Conservation (phyloP, 768 basidiomycete genomes). For the Filobasidium floriforme region DNA sequence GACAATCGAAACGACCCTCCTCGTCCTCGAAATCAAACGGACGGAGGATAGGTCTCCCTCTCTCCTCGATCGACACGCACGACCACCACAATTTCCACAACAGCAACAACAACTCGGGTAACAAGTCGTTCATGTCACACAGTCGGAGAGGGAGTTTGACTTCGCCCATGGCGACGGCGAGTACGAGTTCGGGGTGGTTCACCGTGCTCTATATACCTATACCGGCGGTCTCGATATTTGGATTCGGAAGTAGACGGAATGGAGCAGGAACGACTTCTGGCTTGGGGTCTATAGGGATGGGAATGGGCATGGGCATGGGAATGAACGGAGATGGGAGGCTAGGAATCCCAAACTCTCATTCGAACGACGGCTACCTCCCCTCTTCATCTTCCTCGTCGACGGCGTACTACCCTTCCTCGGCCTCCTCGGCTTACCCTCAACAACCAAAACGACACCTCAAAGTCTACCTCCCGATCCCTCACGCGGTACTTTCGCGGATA, state of each 20-base stretch:
- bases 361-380: not conserved
- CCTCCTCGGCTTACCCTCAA: conserved; percentile 12
- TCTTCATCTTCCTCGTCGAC: not conserved
- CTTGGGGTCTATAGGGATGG: too few species aligned
- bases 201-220: conserved; percentile 38
- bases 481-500: conserved; percentile 30
- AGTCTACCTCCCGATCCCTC: conserved; percentile 42
- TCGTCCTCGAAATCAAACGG: conserved; percentile 6
- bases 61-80: conserved; percentile 31
- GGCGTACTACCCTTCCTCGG: not conserved
- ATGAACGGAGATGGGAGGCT: not conserved
- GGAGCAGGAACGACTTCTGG: not conserved
- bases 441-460: conserved; percentile 27
- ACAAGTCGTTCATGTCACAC: conserved; percentile 27
- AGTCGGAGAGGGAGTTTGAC: conserved; percentile 19
- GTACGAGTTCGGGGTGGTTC: conserved; percentile 27
- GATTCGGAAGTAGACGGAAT: not conserved
- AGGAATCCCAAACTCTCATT: not conserved
- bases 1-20: conserved; percentile 36
- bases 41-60: conserved; percentile 27
- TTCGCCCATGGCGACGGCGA: conserved; percentile 21
- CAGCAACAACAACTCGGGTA: conserved; percentile 10
- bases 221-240: conserved; percentile 26
- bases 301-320: too few species aligned
- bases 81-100: conserved; percentile 27